Evolutionary conservation across 495 filamentous ascomycete genomes (phyloP).

Genomic region (Lindgomyces ingoldianus): DNA sequence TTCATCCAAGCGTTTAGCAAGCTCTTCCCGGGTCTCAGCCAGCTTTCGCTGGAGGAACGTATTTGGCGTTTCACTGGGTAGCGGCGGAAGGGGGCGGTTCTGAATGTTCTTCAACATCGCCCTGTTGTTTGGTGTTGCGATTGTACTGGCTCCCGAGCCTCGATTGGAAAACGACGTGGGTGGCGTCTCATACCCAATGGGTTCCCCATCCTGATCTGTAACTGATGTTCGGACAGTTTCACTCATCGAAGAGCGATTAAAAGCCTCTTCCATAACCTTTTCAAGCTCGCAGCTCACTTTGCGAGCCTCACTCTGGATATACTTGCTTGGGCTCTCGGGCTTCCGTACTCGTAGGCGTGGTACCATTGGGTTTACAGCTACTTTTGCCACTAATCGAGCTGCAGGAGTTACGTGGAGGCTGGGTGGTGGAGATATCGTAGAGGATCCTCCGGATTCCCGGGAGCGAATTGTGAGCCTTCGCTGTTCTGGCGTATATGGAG

Average conservation of each 20-base stretch:
- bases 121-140: constrained; percentile 21
- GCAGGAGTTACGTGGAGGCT: constrained; percentile 7
- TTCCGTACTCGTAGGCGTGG: constrained; percentile 45
- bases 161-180: constrained; percentile 53
- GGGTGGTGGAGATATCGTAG: constrained; percentile 8
- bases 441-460: background rate
- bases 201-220: constrained; percentile 43
- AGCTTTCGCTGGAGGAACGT: constrained; percentile 56
- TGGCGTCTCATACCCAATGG: constrained; percentile 44
- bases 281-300: constrained; percentile 68
- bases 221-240: constrained; percentile 48
- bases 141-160: constrained; percentile 48
- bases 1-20: constrained; percentile 48
- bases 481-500: constrained; percentile 36
- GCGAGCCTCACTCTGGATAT: constrained; percentile 63
- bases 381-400: constrained; percentile 22
- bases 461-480: constrained; percentile 9
- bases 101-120: constrained; percentile 8
- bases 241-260: constrained; percentile 68
- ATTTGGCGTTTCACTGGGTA: constrained; percentile 47
- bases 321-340: constrained; percentile 49
- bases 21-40: constrained; percentile 58
- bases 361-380: constrained; percentile 14
- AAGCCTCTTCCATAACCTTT: constrained; percentile 77
- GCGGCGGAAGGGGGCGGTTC: constrained; percentile 42